Conservation (phyloP, 1,284 basidiomycete species). For the Irpex rosettiformis region DNA sequence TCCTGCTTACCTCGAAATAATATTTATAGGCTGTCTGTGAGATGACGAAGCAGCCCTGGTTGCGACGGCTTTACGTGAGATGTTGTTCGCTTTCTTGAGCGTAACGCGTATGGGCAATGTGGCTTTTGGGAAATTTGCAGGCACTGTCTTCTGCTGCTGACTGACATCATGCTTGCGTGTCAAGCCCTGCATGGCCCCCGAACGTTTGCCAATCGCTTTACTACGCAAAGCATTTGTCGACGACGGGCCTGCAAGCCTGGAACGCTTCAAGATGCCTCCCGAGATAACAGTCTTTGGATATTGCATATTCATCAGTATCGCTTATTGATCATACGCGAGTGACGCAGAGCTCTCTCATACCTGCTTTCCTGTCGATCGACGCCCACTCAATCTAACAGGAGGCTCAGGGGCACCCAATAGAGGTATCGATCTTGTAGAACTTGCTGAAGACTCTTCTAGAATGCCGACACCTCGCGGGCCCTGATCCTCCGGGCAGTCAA, state of each 20-base stretch:
- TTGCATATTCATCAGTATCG: not conserved
- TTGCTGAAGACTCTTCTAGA: not conserved
- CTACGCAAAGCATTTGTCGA: conserved; percentile 13
- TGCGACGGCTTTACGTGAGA: not conserved
- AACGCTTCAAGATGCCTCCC: conserved; percentile 17
- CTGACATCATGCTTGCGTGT: not conserved
- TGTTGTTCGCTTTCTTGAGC: not conserved
- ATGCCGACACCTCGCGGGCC: not conserved
- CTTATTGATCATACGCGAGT: conserved; percentile 9
- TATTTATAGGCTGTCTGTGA: not conserved
- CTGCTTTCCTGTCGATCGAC: not conserved
- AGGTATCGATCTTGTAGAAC: not conserved
- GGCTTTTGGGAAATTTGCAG: not conserved
- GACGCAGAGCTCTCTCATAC: not conserved
- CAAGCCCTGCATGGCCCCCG: not conserved
- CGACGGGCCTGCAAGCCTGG: conserved; percentile 17
- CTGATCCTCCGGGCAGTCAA: not conserved
- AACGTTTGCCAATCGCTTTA: conserved; percentile 11
- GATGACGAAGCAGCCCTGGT: not conserved
- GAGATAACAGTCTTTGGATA: conserved; percentile 14
- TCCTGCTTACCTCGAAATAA: not conserved
- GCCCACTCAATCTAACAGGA: not conserved
- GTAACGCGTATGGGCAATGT: not conserved
- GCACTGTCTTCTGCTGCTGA: not conserved
- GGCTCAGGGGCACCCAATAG: not conserved